Conservation (phyloP, 2,329 filamentous ascomycete species). For the Diaporthe sp. region DNA sequence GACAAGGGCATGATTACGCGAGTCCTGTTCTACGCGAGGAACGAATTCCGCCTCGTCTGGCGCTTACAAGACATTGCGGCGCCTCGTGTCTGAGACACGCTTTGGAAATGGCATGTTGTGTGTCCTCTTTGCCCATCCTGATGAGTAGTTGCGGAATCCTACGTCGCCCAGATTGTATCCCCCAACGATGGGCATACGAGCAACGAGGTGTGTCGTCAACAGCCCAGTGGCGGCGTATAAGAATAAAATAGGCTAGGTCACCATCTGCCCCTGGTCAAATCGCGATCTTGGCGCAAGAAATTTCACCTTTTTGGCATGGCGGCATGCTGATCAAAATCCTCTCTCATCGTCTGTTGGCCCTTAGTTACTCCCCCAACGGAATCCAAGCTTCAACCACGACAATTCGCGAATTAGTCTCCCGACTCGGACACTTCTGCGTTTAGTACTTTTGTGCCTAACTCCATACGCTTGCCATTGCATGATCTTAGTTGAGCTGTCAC, state of each 20-base stretch:
- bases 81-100: neutral
- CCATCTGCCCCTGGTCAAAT: neutral
- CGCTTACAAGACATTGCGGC: neutral
- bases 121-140: neutral
- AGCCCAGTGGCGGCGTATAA: neutral
- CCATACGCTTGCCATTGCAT: neutral
- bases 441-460: neutral
- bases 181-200: neutral
- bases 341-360: neutral
- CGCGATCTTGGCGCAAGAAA: neutral
- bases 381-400: neutral
- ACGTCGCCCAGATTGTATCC: neutral
- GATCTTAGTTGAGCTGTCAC: neutral
- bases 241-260: neutral
- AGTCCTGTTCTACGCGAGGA: neutral
- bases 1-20: neutral
- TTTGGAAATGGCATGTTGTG: neutral
- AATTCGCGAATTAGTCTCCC: neutral
- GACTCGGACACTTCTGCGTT: neutral
- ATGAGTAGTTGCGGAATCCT: neutral
- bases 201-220: neutral
- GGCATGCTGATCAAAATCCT: neutral
- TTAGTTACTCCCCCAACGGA: neutral
- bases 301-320: neutral
- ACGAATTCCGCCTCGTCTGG: conserved; percentile 8